These are phyloP conservation scores for Phoma sp. DNA, from an alignment of 2,329 filamentous ascomycete genomes.

Conservation along the genomic window DNA sequence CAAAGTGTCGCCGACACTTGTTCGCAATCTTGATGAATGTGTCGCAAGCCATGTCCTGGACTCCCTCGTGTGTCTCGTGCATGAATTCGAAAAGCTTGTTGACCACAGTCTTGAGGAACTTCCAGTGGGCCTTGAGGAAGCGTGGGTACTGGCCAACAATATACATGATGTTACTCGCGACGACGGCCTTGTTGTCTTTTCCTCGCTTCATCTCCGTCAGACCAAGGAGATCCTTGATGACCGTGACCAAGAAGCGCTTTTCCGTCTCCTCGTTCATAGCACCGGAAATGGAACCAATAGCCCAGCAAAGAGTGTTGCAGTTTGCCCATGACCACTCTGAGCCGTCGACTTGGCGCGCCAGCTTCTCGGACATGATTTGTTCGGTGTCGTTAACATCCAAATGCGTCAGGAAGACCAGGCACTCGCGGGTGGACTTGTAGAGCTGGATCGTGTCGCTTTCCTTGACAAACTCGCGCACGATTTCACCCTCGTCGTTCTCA, in stretches of 20 bases:
- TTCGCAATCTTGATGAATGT: slow-evolving; percentile 99
- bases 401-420: slow-evolving; percentile 95
- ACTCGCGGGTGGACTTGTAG: slow-evolving; percentile 98
- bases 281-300: slow-evolving; percentile 96
- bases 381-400: slow-evolving; percentile 97
- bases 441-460: slow-evolving; percentile 98
- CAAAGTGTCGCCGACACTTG: slow-evolving; percentile 96
- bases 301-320: slow-evolving; percentile 99
- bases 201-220: slow-evolving; percentile 99
- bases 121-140: slow-evolving; percentile 99
- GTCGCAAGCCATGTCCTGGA: slow-evolving; percentile 99
- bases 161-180: slow-evolving; percentile 99
- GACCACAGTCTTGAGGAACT: slow-evolving; percentile 98
- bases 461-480: slow-evolving; percentile 98
- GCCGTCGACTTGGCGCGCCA: slow-evolving; percentile 92
- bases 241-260: slow-evolving; percentile 96
- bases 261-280: slow-evolving; percentile 99
- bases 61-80: slow-evolving; percentile 99
- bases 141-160: slow-evolving; percentile 98
- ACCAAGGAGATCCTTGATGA: slow-evolving; percentile 96
- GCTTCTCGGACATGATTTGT: slow-evolving; percentile 98
- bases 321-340: slow-evolving; percentile 99
- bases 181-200: slow-evolving; percentile 99
- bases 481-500: slow-evolving; percentile 99
- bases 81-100: slow-evolving; percentile 99